These are phyloP conservation scores for Candida oleophila DNA, from an alignment of 805 yeast species.

Conservation along the genomic window DNA sequence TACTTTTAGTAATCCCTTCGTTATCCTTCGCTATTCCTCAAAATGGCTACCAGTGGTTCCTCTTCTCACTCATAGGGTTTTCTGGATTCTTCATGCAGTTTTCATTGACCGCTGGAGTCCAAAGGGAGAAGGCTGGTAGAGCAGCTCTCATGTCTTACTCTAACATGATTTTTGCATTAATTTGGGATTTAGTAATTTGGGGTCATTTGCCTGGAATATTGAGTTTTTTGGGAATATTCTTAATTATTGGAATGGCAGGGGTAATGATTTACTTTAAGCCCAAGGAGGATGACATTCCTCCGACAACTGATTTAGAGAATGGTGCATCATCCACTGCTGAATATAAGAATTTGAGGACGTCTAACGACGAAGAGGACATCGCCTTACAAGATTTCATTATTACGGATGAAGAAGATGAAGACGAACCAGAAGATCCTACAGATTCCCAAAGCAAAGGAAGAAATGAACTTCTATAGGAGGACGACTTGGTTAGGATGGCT, in stretches of 20 bases:
- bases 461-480: no score
- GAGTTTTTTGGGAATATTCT: slow-evolving; percentile 65
- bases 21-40: slow-evolving; percentile 61
- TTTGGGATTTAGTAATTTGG: slow-evolving; percentile 75
- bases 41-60: slow-evolving; percentile 61
- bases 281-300: slow-evolving; percentile 12
- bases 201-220: slow-evolving; percentile 68
- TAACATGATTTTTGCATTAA: slow-evolving; percentile 72
- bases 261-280: slow-evolving; percentile 56
- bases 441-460: not conserved
- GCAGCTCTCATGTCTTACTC: slow-evolving; percentile 76
- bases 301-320: slow-evolving; percentile 5
- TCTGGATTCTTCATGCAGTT: slow-evolving; percentile 85
- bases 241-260: slow-evolving; percentile 67
- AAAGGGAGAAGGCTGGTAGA: slow-evolving; percentile 73
- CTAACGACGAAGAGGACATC: slow-evolving; percentile 15
- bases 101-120: slow-evolving; percentile 76
- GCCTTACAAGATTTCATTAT: slow-evolving; percentile 29
- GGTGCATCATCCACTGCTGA: slow-evolving; percentile 5
- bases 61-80: slow-evolving; percentile 61
- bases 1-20: slow-evolving; percentile 56
- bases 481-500: no score
- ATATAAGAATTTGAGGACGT: slow-evolving; percentile 11
- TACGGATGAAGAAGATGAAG: slow-evolving; percentile 23
- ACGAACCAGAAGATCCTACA: not conserved